phyloP scores from a whole-genome alignment of 169 alveolate genomes.

The Eimeria maxima region DNA sequence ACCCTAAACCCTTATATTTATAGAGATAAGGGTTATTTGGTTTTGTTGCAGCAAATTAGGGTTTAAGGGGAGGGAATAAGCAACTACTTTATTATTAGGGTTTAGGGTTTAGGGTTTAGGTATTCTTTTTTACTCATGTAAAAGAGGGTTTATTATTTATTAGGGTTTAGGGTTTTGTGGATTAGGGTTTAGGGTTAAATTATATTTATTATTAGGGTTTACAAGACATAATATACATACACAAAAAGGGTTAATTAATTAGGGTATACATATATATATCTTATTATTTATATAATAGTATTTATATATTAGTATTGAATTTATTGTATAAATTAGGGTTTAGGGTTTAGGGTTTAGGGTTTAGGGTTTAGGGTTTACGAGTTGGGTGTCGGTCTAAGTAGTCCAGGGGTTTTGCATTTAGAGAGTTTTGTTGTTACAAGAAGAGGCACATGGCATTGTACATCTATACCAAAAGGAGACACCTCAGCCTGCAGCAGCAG shows the following conservation, averaged over 20 bases:
- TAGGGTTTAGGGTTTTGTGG: too few species aligned
- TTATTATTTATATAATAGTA: too few species aligned
- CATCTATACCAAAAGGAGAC: neutral
- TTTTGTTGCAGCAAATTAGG: too few species aligned
- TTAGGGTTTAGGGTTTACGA: constrained; percentile 66
- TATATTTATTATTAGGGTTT: too few species aligned
- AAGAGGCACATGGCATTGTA: constrained; percentile 87
- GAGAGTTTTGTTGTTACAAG: constrained; percentile 86
- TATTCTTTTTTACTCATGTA: too few species aligned
- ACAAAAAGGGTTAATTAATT: neutral
- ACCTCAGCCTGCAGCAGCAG: constrained; percentile 66
- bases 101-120: constrained; percentile 30
- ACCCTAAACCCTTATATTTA: neutral
- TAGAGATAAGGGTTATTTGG: too few species aligned
- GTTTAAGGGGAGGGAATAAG: too few species aligned
- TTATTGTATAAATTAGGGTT: neutral
- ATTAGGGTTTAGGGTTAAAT: too few species aligned
- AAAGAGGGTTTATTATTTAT: too few species aligned
- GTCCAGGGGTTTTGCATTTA: constrained; percentile 79
- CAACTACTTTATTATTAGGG: neutral
- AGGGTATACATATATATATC: neutral
- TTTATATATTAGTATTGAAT: too few species aligned
- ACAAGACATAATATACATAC: too few species aligned
- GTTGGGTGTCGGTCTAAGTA: constrained; percentile 79
- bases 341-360: constrained; percentile 27